Conservation (phyloP, 352 stramenopile genomes). For the Globisporangium echinulatum region DNA sequence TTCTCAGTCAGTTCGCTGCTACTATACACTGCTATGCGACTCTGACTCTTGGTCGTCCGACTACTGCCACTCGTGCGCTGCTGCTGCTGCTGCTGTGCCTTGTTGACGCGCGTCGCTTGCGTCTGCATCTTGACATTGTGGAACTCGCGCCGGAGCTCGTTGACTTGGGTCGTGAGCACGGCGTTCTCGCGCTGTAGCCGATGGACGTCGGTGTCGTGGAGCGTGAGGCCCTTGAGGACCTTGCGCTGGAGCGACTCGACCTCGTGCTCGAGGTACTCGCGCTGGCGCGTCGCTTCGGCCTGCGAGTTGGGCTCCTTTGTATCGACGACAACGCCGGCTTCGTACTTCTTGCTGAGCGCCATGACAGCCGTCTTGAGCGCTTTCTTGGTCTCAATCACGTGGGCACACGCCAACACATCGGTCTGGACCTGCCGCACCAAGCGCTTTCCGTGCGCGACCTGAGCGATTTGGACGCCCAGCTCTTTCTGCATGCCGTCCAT, state of each 20-base stretch:
- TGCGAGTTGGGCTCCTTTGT: constrained; percentile 88
- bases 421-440: constrained; percentile 75
- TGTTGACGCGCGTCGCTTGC: constrained; percentile 35
- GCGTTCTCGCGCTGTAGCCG: constrained; percentile 79
- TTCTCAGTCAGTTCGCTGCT: constrained; percentile 35
- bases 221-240: constrained; percentile 83
- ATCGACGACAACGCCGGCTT: constrained; percentile 59
- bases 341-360: constrained; percentile 83
- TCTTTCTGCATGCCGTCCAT: constrained; percentile 91
- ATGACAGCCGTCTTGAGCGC: constrained; percentile 73
- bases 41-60: constrained; percentile 11
- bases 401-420: constrained; percentile 64
- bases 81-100: constrained; percentile 31
- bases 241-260: constrained; percentile 88
- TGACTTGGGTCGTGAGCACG: constrained; percentile 74
- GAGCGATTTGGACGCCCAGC: constrained; percentile 55
- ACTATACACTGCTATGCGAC: constrained; percentile 5
- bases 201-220: constrained; percentile 77
- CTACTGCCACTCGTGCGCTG: constrained; percentile 6
- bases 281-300: constrained; percentile 87
- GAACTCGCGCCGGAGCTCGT: constrained; percentile 78
- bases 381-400: constrained; percentile 75
- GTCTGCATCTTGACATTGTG: constrained; percentile 72
- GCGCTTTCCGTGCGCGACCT: constrained; percentile 57
- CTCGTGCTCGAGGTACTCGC: constrained; percentile 89